phyloP scores from a whole-genome alignment of 176 grass and related monocot species.

The Ensete ventricosum region DNA sequence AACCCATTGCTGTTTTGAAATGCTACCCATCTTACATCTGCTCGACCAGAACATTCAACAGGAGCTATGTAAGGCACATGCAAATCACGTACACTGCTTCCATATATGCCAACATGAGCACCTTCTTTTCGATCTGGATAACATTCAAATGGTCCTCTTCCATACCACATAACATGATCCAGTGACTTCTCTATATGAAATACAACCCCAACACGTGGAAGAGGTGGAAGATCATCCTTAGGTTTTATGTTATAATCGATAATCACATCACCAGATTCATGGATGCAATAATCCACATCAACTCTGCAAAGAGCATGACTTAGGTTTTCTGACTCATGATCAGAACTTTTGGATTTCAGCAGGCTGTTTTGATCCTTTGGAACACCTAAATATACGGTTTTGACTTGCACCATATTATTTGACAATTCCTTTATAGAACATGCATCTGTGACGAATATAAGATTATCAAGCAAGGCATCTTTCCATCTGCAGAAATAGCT shows the following conservation, averaged over 20 bases:
- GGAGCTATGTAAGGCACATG: conserved; percentile 83
- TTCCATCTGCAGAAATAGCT: conserved; percentile 57
- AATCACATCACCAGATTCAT: conserved; percentile 51
- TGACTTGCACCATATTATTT: conserved; percentile 43
- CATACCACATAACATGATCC: conserved; percentile 52
- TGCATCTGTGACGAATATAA: conserved; percentile 41
- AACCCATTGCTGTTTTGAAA: conserved; percentile 38
- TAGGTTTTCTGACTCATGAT: conserved; percentile 17
- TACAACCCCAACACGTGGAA: conserved; percentile 65
- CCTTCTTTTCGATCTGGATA: conserved; percentile 79
- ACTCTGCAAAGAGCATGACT: conserved; percentile 32
- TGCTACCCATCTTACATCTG: conserved; percentile 69
- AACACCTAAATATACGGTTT: conserved; percentile 40
- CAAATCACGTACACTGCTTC: conserved; percentile 54
- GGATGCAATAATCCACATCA: conserved; percentile 38
- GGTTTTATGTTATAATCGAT: conserved; percentile 62
- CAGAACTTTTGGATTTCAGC: conserved; percentile 20
- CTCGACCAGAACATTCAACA: conserved; percentile 40
- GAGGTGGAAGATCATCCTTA: conserved; percentile 59
- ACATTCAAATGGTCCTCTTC: conserved; percentile 76
- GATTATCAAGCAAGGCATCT: conserved; percentile 42
- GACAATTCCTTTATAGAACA: conserved; percentile 46
- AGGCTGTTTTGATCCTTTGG: conserved; percentile 22
- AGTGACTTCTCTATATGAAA: conserved; percentile 51
- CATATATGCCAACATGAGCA: conserved; percentile 55